A percentile compares a stretch with the other conserved stretches of the same genome.
These are phyloP conservation scores for Calonectria honghensis DNA, from an alignment of 2,329 filamentous ascomycete genomes.

Conservation along the genomic window DNA sequence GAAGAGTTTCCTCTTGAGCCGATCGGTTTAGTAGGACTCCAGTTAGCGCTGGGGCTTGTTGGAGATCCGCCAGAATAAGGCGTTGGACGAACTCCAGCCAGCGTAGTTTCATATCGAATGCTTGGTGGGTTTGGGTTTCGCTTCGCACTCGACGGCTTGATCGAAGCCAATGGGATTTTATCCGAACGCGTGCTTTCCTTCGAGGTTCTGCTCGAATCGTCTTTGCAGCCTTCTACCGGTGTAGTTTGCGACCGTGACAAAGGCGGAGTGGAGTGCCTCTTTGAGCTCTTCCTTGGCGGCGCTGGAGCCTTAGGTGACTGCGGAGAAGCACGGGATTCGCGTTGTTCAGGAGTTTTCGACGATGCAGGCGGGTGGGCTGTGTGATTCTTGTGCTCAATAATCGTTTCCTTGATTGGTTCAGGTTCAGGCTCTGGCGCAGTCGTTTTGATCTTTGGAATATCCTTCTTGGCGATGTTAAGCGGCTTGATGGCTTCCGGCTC, in stretches of 20 bases:
- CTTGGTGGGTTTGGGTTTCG: constrained; percentile 50
- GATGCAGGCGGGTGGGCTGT: constrained; percentile 33
- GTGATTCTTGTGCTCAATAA: constrained; percentile 32
- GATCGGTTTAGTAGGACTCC: constrained; percentile 59
- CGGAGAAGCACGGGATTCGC: constrained; percentile 40
- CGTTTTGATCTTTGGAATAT: constrained; percentile 1
- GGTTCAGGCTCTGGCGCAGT: not conserved
- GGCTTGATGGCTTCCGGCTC: constrained; percentile 7
- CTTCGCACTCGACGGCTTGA: constrained; percentile 40
- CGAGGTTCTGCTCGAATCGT: constrained; percentile 40
- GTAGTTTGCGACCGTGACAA: constrained; percentile 42
- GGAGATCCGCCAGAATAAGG: constrained; percentile 46
- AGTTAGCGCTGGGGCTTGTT: constrained; percentile 51
- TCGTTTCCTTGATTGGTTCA: not conserved
- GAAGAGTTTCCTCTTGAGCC: constrained; percentile 51
- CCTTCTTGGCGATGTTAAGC: constrained; percentile 23
- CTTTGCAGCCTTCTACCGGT: constrained; percentile 19
- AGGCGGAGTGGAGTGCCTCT: constrained; percentile 48
- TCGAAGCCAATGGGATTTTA: constrained; percentile 32
- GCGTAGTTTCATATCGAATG: constrained; percentile 55
- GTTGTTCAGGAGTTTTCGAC: constrained; percentile 36
- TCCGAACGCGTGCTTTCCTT: constrained; percentile 37
- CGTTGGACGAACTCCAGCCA: constrained; percentile 49
- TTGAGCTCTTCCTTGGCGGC: constrained; percentile 52
- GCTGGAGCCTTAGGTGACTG: constrained; percentile 41